These are phyloP conservation scores for Collybiopsis luxurians DNA, from an alignment of 768 basidiomycete genomes.

Conservation along the genomic window DNA sequence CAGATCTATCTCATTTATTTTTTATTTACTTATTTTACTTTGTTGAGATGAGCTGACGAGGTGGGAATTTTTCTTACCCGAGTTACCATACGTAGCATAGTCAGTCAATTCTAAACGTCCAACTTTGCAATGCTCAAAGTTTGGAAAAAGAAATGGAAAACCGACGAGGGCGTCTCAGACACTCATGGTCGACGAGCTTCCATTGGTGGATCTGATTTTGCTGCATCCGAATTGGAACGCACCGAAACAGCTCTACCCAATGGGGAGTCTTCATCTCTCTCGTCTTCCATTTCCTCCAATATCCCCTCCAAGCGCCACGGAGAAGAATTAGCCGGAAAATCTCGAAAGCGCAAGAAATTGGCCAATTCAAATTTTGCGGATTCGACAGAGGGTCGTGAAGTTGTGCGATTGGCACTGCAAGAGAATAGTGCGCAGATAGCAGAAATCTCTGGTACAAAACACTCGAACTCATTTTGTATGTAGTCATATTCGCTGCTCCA, in stretches of 20 bases:
- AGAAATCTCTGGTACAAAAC: too few relatives aligned
- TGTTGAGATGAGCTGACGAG: too few relatives aligned
- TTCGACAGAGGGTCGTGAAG: constrained; percentile 18
- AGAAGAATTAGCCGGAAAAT: neutral
- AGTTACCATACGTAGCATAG: too few relatives aligned
- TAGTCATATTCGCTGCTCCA: neutral
- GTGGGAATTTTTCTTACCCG: too few relatives aligned
- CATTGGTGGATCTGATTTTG: constrained; percentile 5
- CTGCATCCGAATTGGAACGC: constrained; percentile 7
- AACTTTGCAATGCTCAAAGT: constrained; percentile 41
- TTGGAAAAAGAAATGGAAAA: constrained; percentile 50
- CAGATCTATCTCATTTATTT: too few relatives aligned
- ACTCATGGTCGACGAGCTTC: constrained; percentile 11
- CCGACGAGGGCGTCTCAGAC: constrained; percentile 20
- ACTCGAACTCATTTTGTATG: too few relatives aligned
- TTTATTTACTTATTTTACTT: too few relatives aligned
- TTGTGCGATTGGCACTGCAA: constrained; percentile 28
- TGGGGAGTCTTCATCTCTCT: neutral
- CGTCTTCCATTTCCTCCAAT: neutral
- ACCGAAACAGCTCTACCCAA: constrained; percentile 7
- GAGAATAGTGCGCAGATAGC: constrained; percentile 40
- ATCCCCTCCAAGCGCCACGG: neutral
- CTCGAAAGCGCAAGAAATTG: neutral
- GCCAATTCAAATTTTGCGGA: neutral
- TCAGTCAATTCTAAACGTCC: too few relatives aligned